Base-by-base conservation (phyloP, 139 green algal genomes). In the Tetradesmus lagerheimii region DNA sequence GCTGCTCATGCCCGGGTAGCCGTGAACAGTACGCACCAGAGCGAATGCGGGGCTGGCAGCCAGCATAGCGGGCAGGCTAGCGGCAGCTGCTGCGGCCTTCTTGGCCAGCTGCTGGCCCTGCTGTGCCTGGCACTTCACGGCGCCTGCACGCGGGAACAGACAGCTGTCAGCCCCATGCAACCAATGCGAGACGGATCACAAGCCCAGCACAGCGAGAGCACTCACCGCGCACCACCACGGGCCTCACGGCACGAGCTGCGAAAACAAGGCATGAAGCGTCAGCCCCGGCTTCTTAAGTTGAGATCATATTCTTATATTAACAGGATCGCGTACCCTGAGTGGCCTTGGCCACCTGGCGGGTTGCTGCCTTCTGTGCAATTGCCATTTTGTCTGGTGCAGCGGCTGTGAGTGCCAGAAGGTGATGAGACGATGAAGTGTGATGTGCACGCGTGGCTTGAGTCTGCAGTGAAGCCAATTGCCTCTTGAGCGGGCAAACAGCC, bases 31-130 rank as follows among this genome's bases (percentile, higher is more conserved):
- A 74, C 93, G 83, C 47, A 96, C 94, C 90, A 96, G 90, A 39
- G 94, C 94, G 39, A 94, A 96, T 16, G 94, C 94, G 38, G 94
- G 94, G 92, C 47, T 79, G 78, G 94, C 85, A 43, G 80, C 91
- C 16, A 96, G 35, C 29, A 93, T 89, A 25, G 83, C 89, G 25
- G 94, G 93, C 43, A 90, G 85, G 23, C 86, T 37, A 27, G 88
- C 85, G 6, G 74, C 90, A n/a, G 90, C 93, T 47, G 90, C 90
- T 38, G 89, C 91, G 86, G 89, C 90, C 90, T 94, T 95, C 89
- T 93, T 92, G 43, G 81, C 90, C n/a, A 88, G 27, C 91, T 94
- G 62, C 88, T 91, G 78, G 39, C 37, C 50, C 87, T 90, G 85
- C 66, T 64, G 64, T 25, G 88, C 88, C 38, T 84, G 66, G 80